Base-by-base conservation (phyloP, 768 basidiomycete species). In the Candolleomyces eurysporus region DNA sequence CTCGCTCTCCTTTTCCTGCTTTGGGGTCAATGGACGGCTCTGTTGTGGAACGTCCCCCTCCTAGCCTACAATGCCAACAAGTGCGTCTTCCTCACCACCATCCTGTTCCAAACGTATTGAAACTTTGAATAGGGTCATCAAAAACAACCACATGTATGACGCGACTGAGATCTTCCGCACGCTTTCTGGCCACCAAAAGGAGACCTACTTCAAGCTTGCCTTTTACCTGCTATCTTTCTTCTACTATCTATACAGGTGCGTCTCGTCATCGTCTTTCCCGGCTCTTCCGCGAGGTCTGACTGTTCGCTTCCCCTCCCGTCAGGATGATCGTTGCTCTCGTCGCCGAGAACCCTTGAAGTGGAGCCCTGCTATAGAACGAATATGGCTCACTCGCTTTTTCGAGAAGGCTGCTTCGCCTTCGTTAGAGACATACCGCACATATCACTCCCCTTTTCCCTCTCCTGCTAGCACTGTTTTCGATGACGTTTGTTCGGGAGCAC, bases 111-210 rank as follows among this genome's bases (percentile, higher is more conserved):
- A 26, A 4, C 26, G 26, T 26, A 26, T 57, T 30, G 60, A 11
- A 71, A 97, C 26, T 26, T 26, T 26, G 26, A 26, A 26, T 26
- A 26, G 95, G 77, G 94, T 98, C 72, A 85, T 90, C 66, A 88
- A 88, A 73, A 93, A 94, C 72, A 89, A 90, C 70, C 96, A 98
- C 78, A 96, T 98, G 94, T 98, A 97, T 72, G 97, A 99, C 72
- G 97, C 97, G 58, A 98, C 96, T 22, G 97, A 99, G 78, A 99
- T 98, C 66, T 99, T 99, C 84, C 86, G 97, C 66, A 94, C 96
- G 60, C 78, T 98, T 52, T 85, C 90, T 14, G 87, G 84, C 45
- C 97, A 98, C 78, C 98, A 99, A 80, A 97, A 94, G 71, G 96
- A 96, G 79, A 89, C 89, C 67, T 96, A 97, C 71, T 83, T 95